Evolutionary conservation across 495 filamentous ascomycete genomes (phyloP).

Genomic region (Parathielavia hyrcaniae): DNA sequence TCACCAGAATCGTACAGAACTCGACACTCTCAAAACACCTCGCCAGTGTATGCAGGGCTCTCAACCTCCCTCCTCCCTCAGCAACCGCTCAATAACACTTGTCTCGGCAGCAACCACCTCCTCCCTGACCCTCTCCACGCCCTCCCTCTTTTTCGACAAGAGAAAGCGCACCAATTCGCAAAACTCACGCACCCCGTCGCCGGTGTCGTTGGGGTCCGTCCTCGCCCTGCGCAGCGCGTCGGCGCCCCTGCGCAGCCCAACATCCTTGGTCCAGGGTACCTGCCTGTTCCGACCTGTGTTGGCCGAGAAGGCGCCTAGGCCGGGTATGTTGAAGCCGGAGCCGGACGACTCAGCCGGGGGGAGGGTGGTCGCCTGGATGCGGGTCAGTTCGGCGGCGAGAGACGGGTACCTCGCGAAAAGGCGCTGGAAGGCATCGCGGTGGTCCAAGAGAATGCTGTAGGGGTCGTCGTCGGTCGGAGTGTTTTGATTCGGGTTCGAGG

Average conservation of each 20-base stretch:
- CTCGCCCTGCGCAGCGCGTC: constrained; percentile 33
- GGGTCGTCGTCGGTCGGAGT: constrained; percentile 23
- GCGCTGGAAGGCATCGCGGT: constrained; percentile 42
- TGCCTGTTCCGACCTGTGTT: constrained; percentile 1
- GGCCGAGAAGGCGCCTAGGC: not conserved
- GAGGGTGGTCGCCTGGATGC: constrained; percentile 49
- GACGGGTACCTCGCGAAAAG: constrained; percentile 50
- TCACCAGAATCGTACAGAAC: too few species aligned
- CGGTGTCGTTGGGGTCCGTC: constrained; percentile 32
- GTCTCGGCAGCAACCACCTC: constrained; percentile 32
- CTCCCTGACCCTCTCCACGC: constrained; percentile 23
- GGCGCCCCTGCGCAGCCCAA: constrained; percentile 35
- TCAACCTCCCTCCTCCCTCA: constrained; percentile 30
- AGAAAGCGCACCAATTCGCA: constrained; percentile 39
- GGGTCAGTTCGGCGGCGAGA: constrained; percentile 44
- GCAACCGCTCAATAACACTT: constrained; percentile 32
- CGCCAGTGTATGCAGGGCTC: not conserved
- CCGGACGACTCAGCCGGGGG: constrained; percentile 25
- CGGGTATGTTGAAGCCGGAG: not conserved
- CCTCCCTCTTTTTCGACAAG: constrained; percentile 22
- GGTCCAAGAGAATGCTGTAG: constrained; percentile 36
- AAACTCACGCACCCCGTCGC: constrained; percentile 45
- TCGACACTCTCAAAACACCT: not conserved
- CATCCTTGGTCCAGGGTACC: constrained; percentile 36
- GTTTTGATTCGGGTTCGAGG: constrained; percentile 3